Evolutionary conservation across 768 basidiomycete genomes (phyloP), one percentile per base, ranked within the genome.

Genomic region (Pulveroboletus sp.): DNA sequence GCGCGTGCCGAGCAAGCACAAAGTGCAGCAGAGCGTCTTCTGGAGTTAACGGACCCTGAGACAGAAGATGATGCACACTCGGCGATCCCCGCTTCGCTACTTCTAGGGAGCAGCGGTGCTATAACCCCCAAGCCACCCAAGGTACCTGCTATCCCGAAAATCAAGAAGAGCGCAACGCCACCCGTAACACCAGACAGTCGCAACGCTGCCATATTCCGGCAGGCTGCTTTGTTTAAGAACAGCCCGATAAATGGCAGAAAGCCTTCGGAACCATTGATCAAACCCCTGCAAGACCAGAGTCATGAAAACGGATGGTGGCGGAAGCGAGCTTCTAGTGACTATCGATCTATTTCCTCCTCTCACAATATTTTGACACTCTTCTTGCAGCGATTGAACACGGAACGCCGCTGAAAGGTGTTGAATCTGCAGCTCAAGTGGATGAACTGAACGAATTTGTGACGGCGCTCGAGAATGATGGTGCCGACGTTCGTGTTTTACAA

Each of bases 1-100:
- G 90, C 90, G 3, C 81, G 90, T 44, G 94, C 94, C 2, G 89
- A 90, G 57, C 94, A 97, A 63, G 94, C 94, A 0, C 90, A 94
- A 64, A 93, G 90, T 62, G 90, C 93, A 8, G 94, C 94, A 1
- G 86, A 91, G 63, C 79, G 90, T 41, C 69, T 97, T 23, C 65
- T 95, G 33, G 94, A 97, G 65, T 76, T 95, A 14, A 86, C 90
- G 12, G 89, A 92, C 52, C 80, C 85, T 13, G 89, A 90, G 40
- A 85, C 82, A 12, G 82, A 82, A 43, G 72, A 66, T 45, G 62
- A 69, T 47, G 75, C 70, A 37, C 73, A 79, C 50, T 78, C 80
- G 19, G 69, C 75, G 10, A 73, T 85, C 12, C 83, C 84, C 2
- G 62, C 72, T 12, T 79, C 82, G 0, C 62, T 88, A 33, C 61